Conservation (phyloP, 495 filamentous ascomycete species). For the Penicillium atrosanguineum region DNA sequence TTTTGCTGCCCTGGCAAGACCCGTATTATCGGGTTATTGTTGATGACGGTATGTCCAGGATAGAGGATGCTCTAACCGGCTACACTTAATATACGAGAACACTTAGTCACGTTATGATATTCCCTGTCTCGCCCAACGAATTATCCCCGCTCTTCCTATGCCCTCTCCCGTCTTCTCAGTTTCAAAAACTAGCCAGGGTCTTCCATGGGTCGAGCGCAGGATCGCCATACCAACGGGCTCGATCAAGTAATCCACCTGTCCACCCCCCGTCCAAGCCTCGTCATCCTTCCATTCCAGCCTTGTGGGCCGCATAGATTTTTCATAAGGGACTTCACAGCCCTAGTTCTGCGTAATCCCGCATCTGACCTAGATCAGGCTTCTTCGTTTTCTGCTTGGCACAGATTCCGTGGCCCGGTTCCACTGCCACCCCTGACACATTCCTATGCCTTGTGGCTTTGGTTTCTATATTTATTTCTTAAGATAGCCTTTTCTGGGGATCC, state of each 20-base stretch:
- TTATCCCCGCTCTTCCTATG: not conserved
- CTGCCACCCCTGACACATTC: not conserved
- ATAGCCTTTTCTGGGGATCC: constrained; percentile 13
- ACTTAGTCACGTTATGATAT: too few species aligned
- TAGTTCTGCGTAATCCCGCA: constrained; percentile 8
- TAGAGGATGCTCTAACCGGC: too few species aligned
- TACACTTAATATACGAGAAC: too few species aligned
- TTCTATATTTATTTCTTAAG: constrained; percentile 17
- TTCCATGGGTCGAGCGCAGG: constrained; percentile 11
- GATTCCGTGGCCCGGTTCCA: not conserved
- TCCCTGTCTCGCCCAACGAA: not conserved
- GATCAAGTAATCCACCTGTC: constrained; percentile 5
- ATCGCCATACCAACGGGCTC: constrained; percentile 15
- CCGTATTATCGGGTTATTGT: not conserved
- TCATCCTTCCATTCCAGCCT: constrained; percentile 21
- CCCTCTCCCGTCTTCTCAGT: not conserved
- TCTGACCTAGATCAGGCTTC: constrained; percentile 11
- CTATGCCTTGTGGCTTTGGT: not conserved
- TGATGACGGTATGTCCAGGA: too few species aligned
- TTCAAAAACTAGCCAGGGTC: not conserved
- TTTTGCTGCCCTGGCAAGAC: not conserved
- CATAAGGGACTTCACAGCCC: not conserved
- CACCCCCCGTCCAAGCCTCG: constrained; percentile 12
- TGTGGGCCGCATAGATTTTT: constrained; percentile 16
- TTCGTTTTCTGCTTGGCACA: constrained; percentile 19